phyloP scores from a whole-genome alignment of 345 rosid genomes.

The Rubroshorea leprosula region DNA sequence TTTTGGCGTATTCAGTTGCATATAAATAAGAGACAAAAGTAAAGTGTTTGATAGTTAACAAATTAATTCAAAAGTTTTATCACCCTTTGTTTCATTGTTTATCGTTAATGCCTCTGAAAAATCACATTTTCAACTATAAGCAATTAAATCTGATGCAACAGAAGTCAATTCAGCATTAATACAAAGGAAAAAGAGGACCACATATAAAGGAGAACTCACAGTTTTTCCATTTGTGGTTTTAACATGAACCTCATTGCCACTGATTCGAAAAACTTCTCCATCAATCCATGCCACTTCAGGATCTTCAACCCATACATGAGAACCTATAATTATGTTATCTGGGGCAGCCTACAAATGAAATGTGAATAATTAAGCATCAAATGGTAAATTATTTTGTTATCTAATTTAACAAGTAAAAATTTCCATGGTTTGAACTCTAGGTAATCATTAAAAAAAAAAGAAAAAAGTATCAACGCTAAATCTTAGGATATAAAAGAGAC shows the following conservation, averaged over 20 bases:
- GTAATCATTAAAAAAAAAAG: too few relatives aligned
- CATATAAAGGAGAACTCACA: slow-evolving; percentile 23
- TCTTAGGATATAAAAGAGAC: too few relatives aligned
- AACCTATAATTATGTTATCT: slow-evolving; percentile 86
- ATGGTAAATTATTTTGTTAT: too few relatives aligned
- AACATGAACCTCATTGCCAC: slow-evolving; percentile 70
- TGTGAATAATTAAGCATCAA: too few relatives aligned
- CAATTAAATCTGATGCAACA: neutral
- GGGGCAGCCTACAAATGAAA: slow-evolving; percentile 72
- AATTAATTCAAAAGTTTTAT: too few relatives aligned
- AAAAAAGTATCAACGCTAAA: too few relatives aligned
- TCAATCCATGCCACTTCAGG: slow-evolving; percentile 79
- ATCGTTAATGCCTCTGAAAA: neutral
- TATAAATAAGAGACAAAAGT: neutral
- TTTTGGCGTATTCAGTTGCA: neutral
- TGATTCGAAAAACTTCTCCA: slow-evolving; percentile 79
- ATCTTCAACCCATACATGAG: slow-evolving; percentile 97
- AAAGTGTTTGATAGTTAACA: too few relatives aligned
- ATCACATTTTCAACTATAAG: neutral
- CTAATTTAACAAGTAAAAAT: too few relatives aligned
- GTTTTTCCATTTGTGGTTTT: slow-evolving; percentile 56
- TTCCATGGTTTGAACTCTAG: too few relatives aligned
- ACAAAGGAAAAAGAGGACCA: neutral
- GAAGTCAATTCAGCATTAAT: neutral
- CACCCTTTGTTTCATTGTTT: neutral